Evolutionary conservation across 1,284 basidiomycete species (phyloP), one percentile per base, ranked within the genome.

Genomic region (Fomes fomentarius): DNA sequence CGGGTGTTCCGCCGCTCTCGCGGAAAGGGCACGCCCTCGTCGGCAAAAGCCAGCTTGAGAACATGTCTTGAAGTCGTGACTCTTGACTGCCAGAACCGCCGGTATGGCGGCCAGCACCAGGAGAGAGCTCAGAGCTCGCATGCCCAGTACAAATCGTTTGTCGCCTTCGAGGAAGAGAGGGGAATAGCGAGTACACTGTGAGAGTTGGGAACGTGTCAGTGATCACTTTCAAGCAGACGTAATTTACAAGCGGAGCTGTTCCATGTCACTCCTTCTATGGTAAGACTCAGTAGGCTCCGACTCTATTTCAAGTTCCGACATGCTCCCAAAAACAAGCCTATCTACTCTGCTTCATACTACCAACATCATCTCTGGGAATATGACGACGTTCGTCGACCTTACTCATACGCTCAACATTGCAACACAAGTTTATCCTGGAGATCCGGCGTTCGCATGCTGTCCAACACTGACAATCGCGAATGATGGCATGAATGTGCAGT

Each of bases 41-140:
- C 91, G 84, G 76, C 95, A 97, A 76, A 98, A 97, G 14, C 91
- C 92, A 0, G 92, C 84, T 71, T 97, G 92, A 17, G 82, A 80
- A 69, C 95, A 97, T 57, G 85, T 93, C 74, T 96, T 97, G 79
- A 95, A 97, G 72, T 97, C 93, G 56, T 88, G 81, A 35, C 79
- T 72, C 71, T 90, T 91, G 69, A 91, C 82, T 25, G 87, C 84
- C 22, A 81, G 62, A 1, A 68, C 63, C 17, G 68, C 57, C 8
- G 70, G 73, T 46, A 65, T 61, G 31, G 70, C 59, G 24, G 53
- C 56, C 17, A 61, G 50, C 43, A 57, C 50, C 44, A 61, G 52
- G 46, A 65, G 47, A 22, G 62, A 62, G 64, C 64, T 56, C 22
- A 64, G 30, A 19, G 60, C 64, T 54, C 66, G 60, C 66, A 67